These are phyloP conservation scores for Vitis vinifera DNA, from an alignment of 164 flowering plant species.

Conservation along the genomic window DNA sequence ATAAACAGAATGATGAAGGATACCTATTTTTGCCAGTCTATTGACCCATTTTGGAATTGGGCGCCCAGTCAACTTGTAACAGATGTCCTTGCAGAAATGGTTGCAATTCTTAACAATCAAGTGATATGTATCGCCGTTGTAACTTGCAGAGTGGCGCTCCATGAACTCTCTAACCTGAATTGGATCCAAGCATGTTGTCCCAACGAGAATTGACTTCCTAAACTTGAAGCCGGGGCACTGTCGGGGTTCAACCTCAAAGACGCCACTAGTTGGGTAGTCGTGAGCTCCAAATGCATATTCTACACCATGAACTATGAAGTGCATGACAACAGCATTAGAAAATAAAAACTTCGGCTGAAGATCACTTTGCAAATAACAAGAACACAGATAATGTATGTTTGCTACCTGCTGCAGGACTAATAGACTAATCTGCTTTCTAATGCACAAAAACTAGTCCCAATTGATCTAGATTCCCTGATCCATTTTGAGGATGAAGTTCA, in stretches of 20 bases:
- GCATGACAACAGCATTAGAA: slow-evolving; percentile 11
- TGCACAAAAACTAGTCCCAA: neutral
- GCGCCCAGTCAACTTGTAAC: slow-evolving; percentile 83
- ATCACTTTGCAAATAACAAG: neutral
- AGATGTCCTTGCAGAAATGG: slow-evolving; percentile 92
- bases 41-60: slow-evolving; percentile 93
- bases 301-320: slow-evolving; percentile 82
- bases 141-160: slow-evolving; percentile 68
- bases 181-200: slow-evolving; percentile 78
- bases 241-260: slow-evolving; percentile 95
- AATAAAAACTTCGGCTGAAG: neutral
- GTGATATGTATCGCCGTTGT: slow-evolving; percentile 91
- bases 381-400: neutral
- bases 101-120: slow-evolving; percentile 94
- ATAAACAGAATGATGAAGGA: neutral
- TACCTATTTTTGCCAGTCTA: slow-evolving; percentile 94
- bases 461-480: too few species aligned
- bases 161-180: slow-evolving; percentile 84
- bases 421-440: slow-evolving; percentile 3
- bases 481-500: too few species aligned
- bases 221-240: slow-evolving; percentile 98
- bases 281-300: slow-evolving; percentile 99
- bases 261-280: slow-evolving; percentile 88
- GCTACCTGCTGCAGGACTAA: neutral
- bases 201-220: slow-evolving; percentile 84